Conservation (phyloP, 176 grass and related monocot species). For the Raddia guianensis region DNA sequence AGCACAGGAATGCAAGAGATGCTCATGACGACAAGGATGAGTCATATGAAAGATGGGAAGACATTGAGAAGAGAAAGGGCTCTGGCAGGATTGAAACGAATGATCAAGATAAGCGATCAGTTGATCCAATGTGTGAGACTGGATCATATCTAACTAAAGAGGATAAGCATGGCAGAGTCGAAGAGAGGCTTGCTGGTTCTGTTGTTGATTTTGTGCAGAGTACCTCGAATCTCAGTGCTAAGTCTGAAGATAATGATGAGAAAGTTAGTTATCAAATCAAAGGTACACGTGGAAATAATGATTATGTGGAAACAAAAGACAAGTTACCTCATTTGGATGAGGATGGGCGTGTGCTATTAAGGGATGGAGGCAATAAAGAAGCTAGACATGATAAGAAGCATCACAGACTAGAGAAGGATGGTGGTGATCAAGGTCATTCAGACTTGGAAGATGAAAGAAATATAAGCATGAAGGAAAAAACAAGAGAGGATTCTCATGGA, state of each 20-base stretch:
- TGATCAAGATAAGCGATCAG: slow-evolving; percentile 32
- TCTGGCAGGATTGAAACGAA: neutral
- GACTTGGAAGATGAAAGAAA: slow-evolving; percentile 62
- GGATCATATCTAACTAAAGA: slow-evolving; percentile 25
- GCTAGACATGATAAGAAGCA: slow-evolving; percentile 32
- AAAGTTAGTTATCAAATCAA: neutral
- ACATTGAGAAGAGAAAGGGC: slow-evolving; percentile 23
- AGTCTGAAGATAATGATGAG: slow-evolving; percentile 20
- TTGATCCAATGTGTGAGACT: slow-evolving; percentile 24
- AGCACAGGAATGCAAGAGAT: slow-evolving; percentile 36
- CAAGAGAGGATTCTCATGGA: slow-evolving; percentile 34
- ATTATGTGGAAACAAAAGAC: slow-evolving; percentile 34
- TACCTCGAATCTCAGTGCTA: slow-evolving; percentile 14
- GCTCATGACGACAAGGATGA: slow-evolving; percentile 37
- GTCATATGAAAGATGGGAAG: slow-evolving; percentile 36
- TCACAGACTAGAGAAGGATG: slow-evolving; percentile 41
- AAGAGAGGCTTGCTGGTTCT: slow-evolving; percentile 24
- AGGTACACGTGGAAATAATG: neutral
- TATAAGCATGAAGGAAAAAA: slow-evolving; percentile 43
- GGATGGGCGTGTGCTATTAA: slow-evolving; percentile 26
- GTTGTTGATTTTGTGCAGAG: slow-evolving; percentile 26
- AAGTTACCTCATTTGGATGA: slow-evolving; percentile 43
- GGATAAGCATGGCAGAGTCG: slow-evolving; percentile 30
- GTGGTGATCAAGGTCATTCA: slow-evolving; percentile 45
- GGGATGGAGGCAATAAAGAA: slow-evolving; percentile 41